Evolutionary conservation across 2,329 filamentous ascomycete species (phyloP), one percentile per base, ranked within the genome.

Genomic region (Pyrenophora tritici-repentis): DNA sequence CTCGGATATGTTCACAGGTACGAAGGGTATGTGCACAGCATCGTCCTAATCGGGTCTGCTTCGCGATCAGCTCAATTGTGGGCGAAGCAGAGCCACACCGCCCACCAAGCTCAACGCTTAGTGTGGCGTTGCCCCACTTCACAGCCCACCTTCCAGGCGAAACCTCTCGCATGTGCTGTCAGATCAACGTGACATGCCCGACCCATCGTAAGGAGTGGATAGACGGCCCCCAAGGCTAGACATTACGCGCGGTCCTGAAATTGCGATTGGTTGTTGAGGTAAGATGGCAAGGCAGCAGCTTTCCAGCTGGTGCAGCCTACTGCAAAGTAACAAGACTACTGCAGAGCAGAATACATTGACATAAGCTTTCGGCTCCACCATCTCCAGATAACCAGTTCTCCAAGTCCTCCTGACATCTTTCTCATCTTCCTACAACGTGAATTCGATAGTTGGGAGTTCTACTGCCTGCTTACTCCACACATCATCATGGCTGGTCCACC

Each of bases 401-500:
- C 8, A 9, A 26, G 14, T 13, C n/a, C 14, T 20, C 4, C 10
- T 13, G 13, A 3, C 20, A 16, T 35, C 6, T 9, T 20, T n/a
- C n/a, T 18, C 14, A 33, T 14, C 9, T 43, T 43, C 7, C 7
- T 24, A 8, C 20, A 9, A 9, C 32, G 24, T 6, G 16, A 38
- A 14, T 12, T 29, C 9, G 7, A 29, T 29, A 29, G 26, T 12
- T 29, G 9, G 26, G 26, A 13, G 9, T 29, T 13, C 26, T 29
- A 29, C 26, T 29, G 26, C 8, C 32, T 29, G 14, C 37, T 7
- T 16, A 13, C 9, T 42, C 26, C 26, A 13, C 16, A 35, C 37
- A 24, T 14, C 36, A 56, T 10, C 38, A 71, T 71, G 67, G 59
- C 66, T 29, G 56, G 62, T n/a, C 59, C 51, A 26, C 50, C 50